A percentile compares a stretch with the other conserved stretches of the same genome.
phyloP scores from a whole-genome alignment of 163 green algal genomes.

The Prototheca stagnorum region DNA sequence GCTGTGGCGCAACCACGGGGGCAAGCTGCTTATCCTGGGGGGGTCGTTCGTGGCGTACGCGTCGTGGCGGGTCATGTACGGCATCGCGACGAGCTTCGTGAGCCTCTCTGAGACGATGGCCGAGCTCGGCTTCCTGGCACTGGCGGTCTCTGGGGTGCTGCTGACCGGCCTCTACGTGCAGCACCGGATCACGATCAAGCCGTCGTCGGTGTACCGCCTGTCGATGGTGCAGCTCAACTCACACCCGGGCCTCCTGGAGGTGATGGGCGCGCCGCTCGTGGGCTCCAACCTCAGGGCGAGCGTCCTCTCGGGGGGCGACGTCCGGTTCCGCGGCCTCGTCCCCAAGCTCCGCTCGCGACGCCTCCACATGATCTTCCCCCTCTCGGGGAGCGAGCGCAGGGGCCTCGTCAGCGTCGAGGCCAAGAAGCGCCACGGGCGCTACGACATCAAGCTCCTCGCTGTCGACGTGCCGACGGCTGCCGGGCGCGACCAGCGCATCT shows the following conservation, averaged over 20 bases:
- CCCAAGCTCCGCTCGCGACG: slow-evolving; percentile 32
- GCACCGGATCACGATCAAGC: slow-evolving; percentile 23
- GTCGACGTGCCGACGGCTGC: slow-evolving; percentile 51
- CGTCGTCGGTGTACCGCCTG: slow-evolving; percentile 32
- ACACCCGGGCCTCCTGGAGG: slow-evolving; percentile 45
- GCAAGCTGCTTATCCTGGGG: slow-evolving; percentile 15
- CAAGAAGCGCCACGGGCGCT: slow-evolving; percentile 55
- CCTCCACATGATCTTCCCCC: slow-evolving; percentile 71
- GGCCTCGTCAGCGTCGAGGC: slow-evolving; percentile 68
- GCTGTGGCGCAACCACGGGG: slow-evolving; percentile 29
- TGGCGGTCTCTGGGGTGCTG: slow-evolving; percentile 23
- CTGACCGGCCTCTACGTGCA: slow-evolving; percentile 22
- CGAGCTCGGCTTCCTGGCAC: slow-evolving; percentile 22
- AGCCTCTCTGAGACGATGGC: slow-evolving; percentile 30
- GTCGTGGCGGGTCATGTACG: slow-evolving; percentile 18
- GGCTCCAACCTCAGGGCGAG: slow-evolving; percentile 48
- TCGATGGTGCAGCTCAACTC: slow-evolving; percentile 47
- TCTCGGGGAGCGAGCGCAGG: slow-evolving; percentile 44
- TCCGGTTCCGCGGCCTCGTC: slow-evolving; percentile 40
- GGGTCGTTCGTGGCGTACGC: slow-evolving; percentile 9
- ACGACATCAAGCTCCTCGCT: slow-evolving; percentile 64
- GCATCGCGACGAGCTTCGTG: slow-evolving; percentile 21
- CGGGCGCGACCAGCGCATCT: slow-evolving; percentile 47
- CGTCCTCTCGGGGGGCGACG: slow-evolving; percentile 54
- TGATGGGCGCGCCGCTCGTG: slow-evolving; percentile 65